A percentile compares a stretch with the other conserved stretches of the same genome.
Evolutionary conservation across 1,284 basidiomycete genomes (phyloP).

Genomic region (Cystobasidium pallidum): DNA sequence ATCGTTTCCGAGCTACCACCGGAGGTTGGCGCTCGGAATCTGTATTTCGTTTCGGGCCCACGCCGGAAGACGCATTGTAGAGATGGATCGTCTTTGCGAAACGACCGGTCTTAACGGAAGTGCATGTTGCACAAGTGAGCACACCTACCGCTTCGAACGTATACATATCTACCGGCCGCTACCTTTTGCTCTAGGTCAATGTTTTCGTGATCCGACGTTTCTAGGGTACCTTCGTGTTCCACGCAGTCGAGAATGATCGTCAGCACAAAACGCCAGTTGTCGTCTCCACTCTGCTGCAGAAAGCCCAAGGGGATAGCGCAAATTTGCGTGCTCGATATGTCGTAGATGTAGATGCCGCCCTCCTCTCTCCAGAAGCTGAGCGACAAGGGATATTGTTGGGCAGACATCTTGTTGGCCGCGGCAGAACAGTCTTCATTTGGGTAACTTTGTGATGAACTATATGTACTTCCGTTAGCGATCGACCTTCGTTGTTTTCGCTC

Average conservation of each 20-base stretch:
- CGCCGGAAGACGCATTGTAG: slow-evolving; percentile 3
- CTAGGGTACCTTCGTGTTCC: not conserved
- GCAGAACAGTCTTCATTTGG: too few relatives aligned
- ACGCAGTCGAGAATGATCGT: slow-evolving; percentile 1
- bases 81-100: not conserved
- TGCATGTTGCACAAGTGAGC: not conserved
- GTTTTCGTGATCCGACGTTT: not conserved
- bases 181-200: not conserved
- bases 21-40: not conserved
- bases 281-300: not conserved
- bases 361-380: not conserved
- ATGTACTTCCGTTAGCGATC: too few relatives aligned
- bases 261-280: slow-evolving; percentile 3
- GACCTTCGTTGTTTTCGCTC: too few relatives aligned
- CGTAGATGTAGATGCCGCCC: not conserved
- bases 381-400: slow-evolving; percentile 6
- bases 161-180: not conserved
- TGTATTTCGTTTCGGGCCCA: not conserved
- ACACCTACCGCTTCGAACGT: not conserved
- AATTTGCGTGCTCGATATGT: not conserved
- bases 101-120: not conserved
- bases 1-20: not conserved
- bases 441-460: too few relatives aligned
- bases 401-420: slow-evolving; percentile 3
- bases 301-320: slow-evolving; percentile 5